Evolutionary conservation across 2,329 filamentous ascomycete genomes (phyloP).

Genomic region (Trichoderma sp.): DNA sequence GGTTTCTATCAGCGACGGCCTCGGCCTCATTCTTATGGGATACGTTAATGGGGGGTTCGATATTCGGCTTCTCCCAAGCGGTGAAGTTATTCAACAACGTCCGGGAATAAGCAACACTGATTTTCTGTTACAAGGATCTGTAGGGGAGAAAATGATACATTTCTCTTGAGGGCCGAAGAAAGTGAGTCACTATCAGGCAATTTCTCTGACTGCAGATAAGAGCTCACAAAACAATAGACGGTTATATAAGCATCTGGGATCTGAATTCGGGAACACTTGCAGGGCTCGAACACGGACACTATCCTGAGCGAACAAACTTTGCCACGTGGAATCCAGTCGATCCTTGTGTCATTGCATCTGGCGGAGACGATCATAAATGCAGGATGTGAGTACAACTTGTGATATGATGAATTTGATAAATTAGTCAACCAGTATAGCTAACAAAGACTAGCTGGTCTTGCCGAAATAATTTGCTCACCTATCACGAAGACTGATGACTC

Average conservation of each 20-base stretch:
- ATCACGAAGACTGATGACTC: background rate
- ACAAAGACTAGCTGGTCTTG: background rate
- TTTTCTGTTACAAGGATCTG: background rate
- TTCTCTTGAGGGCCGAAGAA: background rate
- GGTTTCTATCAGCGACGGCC: background rate
- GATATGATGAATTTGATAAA: background rate
- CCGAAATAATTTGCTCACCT: background rate
- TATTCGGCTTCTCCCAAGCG: background rate
- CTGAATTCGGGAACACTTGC: background rate
- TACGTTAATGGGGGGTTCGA: background rate
- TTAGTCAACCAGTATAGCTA: background rate
- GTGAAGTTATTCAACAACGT: background rate
- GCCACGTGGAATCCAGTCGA: background rate
- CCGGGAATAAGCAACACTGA: background rate
- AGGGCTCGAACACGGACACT: background rate
- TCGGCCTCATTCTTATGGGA: background rate
- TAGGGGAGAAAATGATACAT: background rate
- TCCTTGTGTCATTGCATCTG: background rate
- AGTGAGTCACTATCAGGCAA: background rate
- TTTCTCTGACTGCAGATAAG: background rate
- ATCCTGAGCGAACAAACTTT: background rate
- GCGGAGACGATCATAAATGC: background rate
- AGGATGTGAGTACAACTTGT: background rate
- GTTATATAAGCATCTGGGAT: background rate
- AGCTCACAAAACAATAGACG: background rate